Percentiles rank a stretch among this genome's conserved stretches.
Evolutionary conservation across 1,139 yeast genomes (phyloP).

Genomic region (Maudiozyma humilis): DNA sequence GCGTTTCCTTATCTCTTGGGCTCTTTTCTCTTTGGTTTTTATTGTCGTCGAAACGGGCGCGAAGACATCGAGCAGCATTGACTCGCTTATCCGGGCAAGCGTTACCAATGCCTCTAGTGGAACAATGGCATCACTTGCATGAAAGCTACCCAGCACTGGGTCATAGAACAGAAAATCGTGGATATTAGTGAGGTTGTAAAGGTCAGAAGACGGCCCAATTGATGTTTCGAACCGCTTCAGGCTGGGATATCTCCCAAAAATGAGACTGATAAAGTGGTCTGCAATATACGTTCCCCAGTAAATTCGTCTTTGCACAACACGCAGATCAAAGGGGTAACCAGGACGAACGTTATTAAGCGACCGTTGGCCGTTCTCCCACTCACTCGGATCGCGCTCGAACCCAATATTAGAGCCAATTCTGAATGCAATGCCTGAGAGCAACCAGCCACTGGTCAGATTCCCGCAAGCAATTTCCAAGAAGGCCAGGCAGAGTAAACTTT

Average conservation of each 20-base stretch:
- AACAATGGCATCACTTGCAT: not conserved
- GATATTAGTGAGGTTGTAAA: not conserved
- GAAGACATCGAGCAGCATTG: slow-evolving; percentile 1
- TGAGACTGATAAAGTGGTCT: slow-evolving; percentile 1
- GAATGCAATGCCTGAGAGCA: slow-evolving; percentile 1
- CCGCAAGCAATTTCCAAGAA: slow-evolving; percentile 1
- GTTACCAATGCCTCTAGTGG: not conserved
- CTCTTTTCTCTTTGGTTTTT: not conserved
- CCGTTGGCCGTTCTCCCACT: not conserved
- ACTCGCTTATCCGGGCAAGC: slow-evolving; percentile 1
- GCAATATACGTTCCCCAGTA: slow-evolving; percentile 4
- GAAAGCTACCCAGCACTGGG: not conserved
- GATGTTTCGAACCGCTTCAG: not conserved
- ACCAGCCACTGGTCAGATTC: not conserved
- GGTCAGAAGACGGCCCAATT: not conserved
- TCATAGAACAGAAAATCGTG: not conserved
- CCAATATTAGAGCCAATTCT: slow-evolving; percentile 1
- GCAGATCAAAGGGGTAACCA: slow-evolving; percentile 1
- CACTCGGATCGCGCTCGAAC: slow-evolving; percentile 2
- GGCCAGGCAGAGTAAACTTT: not conserved
- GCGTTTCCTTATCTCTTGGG: not conserved
- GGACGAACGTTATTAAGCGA: not conserved
- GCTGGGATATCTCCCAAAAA: slow-evolving; percentile 1
- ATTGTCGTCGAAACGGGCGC: not conserved
- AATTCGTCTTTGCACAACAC: not conserved